A percentile compares a stretch with the other conserved stretches of the same genome.
Conservation (phyloP, 1,284 basidiomycete genomes). For the Puccinia triticina region DNA sequence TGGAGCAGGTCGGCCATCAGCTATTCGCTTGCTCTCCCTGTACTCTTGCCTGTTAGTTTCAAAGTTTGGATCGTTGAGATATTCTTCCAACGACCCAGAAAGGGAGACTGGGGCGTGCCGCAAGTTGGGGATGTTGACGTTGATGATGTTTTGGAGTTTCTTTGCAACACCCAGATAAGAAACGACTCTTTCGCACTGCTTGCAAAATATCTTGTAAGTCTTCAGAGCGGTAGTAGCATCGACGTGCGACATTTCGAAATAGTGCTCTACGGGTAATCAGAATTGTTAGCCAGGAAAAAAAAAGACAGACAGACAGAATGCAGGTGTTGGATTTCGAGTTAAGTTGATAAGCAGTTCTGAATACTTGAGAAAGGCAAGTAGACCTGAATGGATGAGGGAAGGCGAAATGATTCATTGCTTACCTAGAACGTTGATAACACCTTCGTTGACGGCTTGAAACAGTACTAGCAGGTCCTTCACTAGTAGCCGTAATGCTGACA, state of each 20-base stretch:
- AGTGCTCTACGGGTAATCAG: slow-evolving; percentile 72
- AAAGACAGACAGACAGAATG: not conserved
- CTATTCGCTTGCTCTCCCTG: slow-evolving; percentile 77
- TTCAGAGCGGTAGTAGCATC: slow-evolving; percentile 83
- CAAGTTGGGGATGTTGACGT: slow-evolving; percentile 89
- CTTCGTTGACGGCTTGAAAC: slow-evolving; percentile 96
- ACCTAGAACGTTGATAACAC: slow-evolving; percentile 95
- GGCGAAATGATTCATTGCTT: slow-evolving; percentile 52
- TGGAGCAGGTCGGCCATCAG: slow-evolving; percentile 66
- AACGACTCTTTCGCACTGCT: slow-evolving; percentile 89
- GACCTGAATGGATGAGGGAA: not conserved
- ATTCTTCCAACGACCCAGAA: slow-evolving; percentile 90
- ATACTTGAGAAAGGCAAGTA: not conserved
- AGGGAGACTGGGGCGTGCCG: slow-evolving; percentile 85
- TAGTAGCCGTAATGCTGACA: slow-evolving; percentile 87
- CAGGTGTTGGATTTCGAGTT: not conserved
- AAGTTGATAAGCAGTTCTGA: not conserved
- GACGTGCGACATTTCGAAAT: slow-evolving; percentile 95
- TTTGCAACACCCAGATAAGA: slow-evolving; percentile 91
- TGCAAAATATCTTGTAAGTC: slow-evolving; percentile 93
- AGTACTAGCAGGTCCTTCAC: slow-evolving; percentile 94
- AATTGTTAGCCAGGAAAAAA: not conserved
- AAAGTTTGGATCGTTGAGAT: slow-evolving; percentile 91
- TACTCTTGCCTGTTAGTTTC: slow-evolving; percentile 92
- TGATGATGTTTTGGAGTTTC: slow-evolving; percentile 87